These are phyloP conservation scores for Lignosus rhinocerotis DNA, from an alignment of 1,284 basidiomycete species.

Conservation along the genomic window DNA sequence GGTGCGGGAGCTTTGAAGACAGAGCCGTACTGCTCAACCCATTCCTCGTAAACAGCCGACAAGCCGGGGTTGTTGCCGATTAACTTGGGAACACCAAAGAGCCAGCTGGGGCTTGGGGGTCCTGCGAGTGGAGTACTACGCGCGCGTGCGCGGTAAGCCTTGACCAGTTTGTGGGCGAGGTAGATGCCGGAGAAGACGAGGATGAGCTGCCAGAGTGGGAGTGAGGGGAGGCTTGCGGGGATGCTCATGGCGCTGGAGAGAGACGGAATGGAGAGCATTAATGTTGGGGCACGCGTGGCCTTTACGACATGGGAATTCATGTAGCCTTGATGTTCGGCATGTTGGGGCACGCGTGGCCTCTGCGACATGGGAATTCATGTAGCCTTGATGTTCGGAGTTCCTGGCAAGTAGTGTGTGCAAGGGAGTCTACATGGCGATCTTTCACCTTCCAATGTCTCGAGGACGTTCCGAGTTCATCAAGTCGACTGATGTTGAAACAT, in stretches of 20 bases:
- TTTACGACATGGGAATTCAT: neutral
- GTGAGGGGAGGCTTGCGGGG: neutral
- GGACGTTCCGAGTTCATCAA: too few species aligned
- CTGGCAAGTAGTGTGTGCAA: too few species aligned
- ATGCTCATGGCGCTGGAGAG: slow-evolving; percentile 11
- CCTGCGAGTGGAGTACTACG: slow-evolving; percentile 35
- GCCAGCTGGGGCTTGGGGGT: slow-evolving; percentile 30
- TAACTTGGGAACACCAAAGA: slow-evolving; percentile 28
- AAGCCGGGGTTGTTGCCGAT: slow-evolving; percentile 20
- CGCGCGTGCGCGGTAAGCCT: slow-evolving; percentile 9
- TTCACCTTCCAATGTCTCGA: too few species aligned
- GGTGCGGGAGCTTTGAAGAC: slow-evolving; percentile 43
- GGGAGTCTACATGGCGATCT: too few species aligned
- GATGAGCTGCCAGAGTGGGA: slow-evolving; percentile 8
- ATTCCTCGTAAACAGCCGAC: slow-evolving; percentile 30
- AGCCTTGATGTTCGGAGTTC: too few species aligned
- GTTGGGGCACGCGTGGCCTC: too few species aligned
- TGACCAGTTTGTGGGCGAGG: slow-evolving; percentile 14
- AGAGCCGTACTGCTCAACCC: slow-evolving; percentile 48
- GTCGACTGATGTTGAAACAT: too few species aligned
- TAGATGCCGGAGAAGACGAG: slow-evolving; percentile 17
- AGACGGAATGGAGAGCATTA: neutral
- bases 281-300: too few species aligned
- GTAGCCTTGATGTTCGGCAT: too few species aligned
- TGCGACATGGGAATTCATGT: neutral